Evolutionary conservation across 2,329 filamentous ascomycete species (phyloP).

Genomic region (Coniosporium tulheliwenetii): DNA sequence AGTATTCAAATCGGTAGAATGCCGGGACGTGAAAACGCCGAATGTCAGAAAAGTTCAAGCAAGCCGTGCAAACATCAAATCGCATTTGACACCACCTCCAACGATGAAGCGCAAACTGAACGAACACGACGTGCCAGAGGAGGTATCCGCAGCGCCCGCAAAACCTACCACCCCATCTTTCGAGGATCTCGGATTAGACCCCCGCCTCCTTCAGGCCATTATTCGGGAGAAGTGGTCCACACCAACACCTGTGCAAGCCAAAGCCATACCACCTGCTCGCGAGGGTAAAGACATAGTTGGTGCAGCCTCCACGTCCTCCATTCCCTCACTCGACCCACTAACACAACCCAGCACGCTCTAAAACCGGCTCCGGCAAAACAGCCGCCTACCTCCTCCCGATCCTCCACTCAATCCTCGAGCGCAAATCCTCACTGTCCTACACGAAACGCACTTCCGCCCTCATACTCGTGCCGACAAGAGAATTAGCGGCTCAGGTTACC

Average conservation of each 20-base stretch:
- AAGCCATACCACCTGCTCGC: conserved; percentile 75
- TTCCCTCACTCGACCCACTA: conserved; percentile 2
- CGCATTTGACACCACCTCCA: not conserved
- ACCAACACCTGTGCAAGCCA: conserved; percentile 78
- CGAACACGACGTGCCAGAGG: conserved; percentile 29
- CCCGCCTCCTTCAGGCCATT: conserved; percentile 73
- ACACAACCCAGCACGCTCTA: conserved; percentile 54
- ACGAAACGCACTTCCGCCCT: conserved; percentile 52
- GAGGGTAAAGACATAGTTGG: conserved; percentile 74
- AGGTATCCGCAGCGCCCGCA: conserved; percentile 7
- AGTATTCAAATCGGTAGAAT: too few relatives aligned
- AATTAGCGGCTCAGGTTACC: conserved; percentile 82
- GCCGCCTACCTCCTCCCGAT: conserved; percentile 87
- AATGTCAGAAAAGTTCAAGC: too few relatives aligned
- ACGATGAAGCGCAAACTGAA: conserved; percentile 34
- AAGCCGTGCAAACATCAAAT: too few relatives aligned
- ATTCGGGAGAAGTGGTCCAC: conserved; percentile 69
- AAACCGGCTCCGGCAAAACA: conserved; percentile 93
- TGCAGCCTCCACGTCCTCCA: conserved; percentile 11
- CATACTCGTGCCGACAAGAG: conserved; percentile 84
- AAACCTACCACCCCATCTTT: conserved; percentile 39
- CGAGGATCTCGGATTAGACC: conserved; percentile 62
- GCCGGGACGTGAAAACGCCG: too few relatives aligned
- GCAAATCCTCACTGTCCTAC: conserved; percentile 49
- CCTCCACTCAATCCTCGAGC: conserved; percentile 68